Base-by-base conservation (phyloP, 2,329 filamentous ascomycete genomes). In the Camptophora hylomeconis region DNA sequence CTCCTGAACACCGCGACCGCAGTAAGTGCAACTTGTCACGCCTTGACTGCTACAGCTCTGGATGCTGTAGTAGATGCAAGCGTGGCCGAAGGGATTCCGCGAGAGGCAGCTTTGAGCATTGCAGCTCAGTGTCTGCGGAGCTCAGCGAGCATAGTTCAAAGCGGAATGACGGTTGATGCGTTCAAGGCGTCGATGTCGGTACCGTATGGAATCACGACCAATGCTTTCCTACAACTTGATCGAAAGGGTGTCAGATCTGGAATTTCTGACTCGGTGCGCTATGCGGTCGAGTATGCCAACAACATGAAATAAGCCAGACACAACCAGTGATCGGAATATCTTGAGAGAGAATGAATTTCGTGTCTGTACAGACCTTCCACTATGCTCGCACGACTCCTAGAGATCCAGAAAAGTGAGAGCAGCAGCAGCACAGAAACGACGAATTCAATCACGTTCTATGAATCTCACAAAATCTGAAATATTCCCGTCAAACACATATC, bases 1-100 rank as follows among this genome's bases (percentile, higher is more conserved):
- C 51, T 58, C 21, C 72, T 75, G 65, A 67, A 73, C 43, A 68
- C 60, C 2, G 56, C 54, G 20, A 74, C 69, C 1, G 68, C 69
- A 1, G 56, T 75, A 2, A 24, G 31, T 12, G 72, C 65, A 3
- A 24, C 34, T 5, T 17, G 25, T 4, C 34, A 25, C 36, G 34
- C 34, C 10, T 28, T 26, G 7, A 15, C 30, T 12, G 30, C 31
- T 4, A 18, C 67, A 8, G 49, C 67, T 13, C 45, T 64, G 2
- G 65, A 69, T 39, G 61, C 59, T 1, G 48, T 66, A 23, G 57
- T 62, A 1, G 63, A 66, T 37, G 65, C 62, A 3, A 63, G 54
- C 1, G 61, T 68, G 2, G 63, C 63, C 0, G 65, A 64, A 55
- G 65, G 65, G 0, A 39, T 68, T 12, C 61, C 61, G 2, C 43